phyloP scores from a whole-genome alignment of 768 basidiomycete species.

The Suillus bovinus region DNA sequence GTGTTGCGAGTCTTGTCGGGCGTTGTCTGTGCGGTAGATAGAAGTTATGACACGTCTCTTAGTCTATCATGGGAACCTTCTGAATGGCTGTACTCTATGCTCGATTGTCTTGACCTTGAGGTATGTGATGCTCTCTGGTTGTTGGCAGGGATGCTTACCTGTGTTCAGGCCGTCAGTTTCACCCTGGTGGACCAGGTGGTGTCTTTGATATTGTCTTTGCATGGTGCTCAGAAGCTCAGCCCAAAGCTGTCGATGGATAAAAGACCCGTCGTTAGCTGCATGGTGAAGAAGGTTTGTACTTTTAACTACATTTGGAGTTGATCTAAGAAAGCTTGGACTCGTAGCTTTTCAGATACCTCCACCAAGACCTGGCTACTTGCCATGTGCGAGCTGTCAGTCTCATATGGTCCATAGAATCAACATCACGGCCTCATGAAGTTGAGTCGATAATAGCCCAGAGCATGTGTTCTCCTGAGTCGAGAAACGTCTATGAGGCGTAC shows the following conservation, averaged over 20 bases:
- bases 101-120: constrained; percentile 57
- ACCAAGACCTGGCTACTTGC: constrained; percentile 62
- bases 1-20: constrained; percentile 51
- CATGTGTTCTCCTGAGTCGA: constrained; percentile 56
- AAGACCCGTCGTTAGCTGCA: constrained; percentile 52
- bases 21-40: constrained; percentile 46
- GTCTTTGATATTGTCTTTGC: constrained; percentile 54
- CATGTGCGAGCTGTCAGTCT: constrained; percentile 81
- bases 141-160: constrained; percentile 14
- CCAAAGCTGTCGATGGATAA: constrained; percentile 58
- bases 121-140: constrained; percentile 34
- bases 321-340: constrained; percentile 13
- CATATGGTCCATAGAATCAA: constrained; percentile 76
- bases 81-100: constrained; percentile 59
- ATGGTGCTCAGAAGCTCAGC: constrained; percentile 48
- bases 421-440: constrained; percentile 57
- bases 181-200: constrained; percentile 64
- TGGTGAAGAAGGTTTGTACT: constrained; percentile 51
- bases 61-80: constrained; percentile 59
- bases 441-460: constrained; percentile 79
- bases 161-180: constrained; percentile 60
- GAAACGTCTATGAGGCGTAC: constrained; percentile 56
- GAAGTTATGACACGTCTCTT: constrained; percentile 31
- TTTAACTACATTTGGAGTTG: neutral
- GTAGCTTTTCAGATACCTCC: constrained; percentile 75